A percentile compares a stretch with the other conserved stretches of the same genome.
These are phyloP conservation scores for Cytauxzoon felis DNA, from an alignment of 169 alveolate species.

Conservation along the genomic window DNA sequence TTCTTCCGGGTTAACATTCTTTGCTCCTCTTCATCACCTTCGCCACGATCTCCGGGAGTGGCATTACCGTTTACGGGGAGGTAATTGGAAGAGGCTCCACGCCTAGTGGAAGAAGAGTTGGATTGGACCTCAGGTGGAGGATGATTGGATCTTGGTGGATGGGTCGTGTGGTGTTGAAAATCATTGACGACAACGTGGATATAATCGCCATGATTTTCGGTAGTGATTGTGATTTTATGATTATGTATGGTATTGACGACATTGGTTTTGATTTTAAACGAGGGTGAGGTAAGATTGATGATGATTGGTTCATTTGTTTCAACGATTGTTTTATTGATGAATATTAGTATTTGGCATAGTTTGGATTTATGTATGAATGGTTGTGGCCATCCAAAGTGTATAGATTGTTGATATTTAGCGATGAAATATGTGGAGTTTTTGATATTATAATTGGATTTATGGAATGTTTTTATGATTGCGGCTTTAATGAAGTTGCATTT, in stretches of 20 bases:
- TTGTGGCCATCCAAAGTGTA: constrained; percentile 81
- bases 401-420: constrained; percentile 69
- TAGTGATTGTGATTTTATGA: constrained; percentile 18
- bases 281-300: constrained; percentile 65
- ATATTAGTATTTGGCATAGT: constrained; percentile 69
- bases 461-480: constrained; percentile 73
- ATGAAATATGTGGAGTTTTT: constrained; percentile 32
- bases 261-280: constrained; percentile 41
- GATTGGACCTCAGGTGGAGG: no score
- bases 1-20: no score
- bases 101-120: no score
- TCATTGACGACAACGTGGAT: constrained; percentile 50
- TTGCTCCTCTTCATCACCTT: no score
- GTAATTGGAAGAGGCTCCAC: no score
- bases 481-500: constrained; percentile 64
- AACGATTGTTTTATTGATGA: constrained; percentile 73
- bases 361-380: constrained; percentile 76
- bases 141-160: no score
- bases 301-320: constrained; percentile 77
- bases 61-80: no score
- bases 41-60: no score
- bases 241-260: constrained; percentile 25
- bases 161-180: no score
- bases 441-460: constrained; percentile 44
- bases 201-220: constrained; percentile 69